A percentile compares a stretch with the other conserved stretches of the same genome.
Conservation (phyloP, 2,329 filamentous ascomycete genomes). For the Exophiala lecanii-corni region DNA sequence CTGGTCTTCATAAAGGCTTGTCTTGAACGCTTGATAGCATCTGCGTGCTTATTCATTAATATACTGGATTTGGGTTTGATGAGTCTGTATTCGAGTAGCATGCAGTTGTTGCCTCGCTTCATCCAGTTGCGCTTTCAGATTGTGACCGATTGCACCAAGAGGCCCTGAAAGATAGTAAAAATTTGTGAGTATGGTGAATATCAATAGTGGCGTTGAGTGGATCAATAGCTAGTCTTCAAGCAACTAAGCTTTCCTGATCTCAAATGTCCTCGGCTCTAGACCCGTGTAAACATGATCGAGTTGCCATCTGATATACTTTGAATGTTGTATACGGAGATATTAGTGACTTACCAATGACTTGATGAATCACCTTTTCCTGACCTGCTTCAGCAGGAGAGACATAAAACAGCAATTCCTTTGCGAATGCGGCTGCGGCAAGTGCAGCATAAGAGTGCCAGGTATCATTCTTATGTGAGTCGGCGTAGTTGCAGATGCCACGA, state of each 20-base stretch:
- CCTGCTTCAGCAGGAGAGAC: neutral
- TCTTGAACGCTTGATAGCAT: neutral
- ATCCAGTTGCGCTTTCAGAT: neutral
- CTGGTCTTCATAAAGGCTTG: conserved; percentile 25
- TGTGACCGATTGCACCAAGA: too few relatives aligned
- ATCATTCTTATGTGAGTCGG: conserved; percentile 25
- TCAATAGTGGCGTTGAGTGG: neutral
- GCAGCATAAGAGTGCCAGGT: conserved; percentile 23
- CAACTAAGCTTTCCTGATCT: neutral
- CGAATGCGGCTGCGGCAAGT: conserved; percentile 3
- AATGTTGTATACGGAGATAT: neutral
- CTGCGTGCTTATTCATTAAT: neutral
- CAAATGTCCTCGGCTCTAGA: neutral
- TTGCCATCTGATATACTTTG: too few relatives aligned
- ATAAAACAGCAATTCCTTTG: conserved; percentile 1
- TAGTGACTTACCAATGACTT: neutral
- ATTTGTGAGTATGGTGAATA: neutral
- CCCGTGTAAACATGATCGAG: neutral
- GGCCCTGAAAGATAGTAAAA: neutral
- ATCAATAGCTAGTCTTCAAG: neutral
- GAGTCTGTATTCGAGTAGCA: conserved; percentile 33
- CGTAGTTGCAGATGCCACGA: conserved; percentile 26
- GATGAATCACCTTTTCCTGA: neutral
- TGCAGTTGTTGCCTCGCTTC: neutral
- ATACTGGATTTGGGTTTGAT: neutral